Conservation (phyloP, 208 protist species). For the Lotmaria passim region DNA sequence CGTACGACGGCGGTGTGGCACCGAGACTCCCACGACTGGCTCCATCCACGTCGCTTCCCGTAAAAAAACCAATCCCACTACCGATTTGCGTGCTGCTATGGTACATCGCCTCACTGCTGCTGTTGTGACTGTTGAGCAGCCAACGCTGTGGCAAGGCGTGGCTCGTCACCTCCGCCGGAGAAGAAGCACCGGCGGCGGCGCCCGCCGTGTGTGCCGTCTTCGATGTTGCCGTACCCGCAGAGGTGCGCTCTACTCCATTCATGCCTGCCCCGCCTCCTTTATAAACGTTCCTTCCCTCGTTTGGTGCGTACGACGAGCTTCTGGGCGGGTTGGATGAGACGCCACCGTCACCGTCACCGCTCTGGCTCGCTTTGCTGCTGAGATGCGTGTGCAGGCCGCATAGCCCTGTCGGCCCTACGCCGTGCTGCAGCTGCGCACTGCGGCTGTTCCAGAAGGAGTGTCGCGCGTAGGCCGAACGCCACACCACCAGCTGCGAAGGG, state of each 20-base stretch:
- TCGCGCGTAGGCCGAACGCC: conserved; percentile 48
- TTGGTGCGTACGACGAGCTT: too few species aligned
- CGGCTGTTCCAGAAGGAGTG: conserved; percentile 49
- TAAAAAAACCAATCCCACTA: not conserved
- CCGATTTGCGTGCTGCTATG: too few species aligned
- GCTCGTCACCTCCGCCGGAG: not conserved
- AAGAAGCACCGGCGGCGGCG: too few species aligned
- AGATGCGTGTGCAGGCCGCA: too few species aligned
- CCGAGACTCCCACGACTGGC: not conserved
- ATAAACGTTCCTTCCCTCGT: too few species aligned
- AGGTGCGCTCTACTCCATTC: too few species aligned
- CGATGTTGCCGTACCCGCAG: not conserved
- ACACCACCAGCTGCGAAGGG: conserved; percentile 34
- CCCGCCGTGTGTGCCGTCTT: too few species aligned
- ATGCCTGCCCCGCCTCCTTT: too few species aligned
- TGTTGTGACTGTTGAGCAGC: not conserved
- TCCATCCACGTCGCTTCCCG: not conserved
- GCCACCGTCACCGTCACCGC: not conserved
- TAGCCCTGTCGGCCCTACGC: conserved; percentile 1
- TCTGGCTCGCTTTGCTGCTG: not conserved
- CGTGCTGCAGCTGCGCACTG: conserved; percentile 34
- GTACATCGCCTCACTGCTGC: too few species aligned
- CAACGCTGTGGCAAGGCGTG: not conserved
- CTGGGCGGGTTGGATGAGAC: too few species aligned
- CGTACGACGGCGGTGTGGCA: not conserved